phyloP scores from a whole-genome alignment of 2,329 filamentous ascomycete species.

The Dactylella cylindrospora region DNA sequence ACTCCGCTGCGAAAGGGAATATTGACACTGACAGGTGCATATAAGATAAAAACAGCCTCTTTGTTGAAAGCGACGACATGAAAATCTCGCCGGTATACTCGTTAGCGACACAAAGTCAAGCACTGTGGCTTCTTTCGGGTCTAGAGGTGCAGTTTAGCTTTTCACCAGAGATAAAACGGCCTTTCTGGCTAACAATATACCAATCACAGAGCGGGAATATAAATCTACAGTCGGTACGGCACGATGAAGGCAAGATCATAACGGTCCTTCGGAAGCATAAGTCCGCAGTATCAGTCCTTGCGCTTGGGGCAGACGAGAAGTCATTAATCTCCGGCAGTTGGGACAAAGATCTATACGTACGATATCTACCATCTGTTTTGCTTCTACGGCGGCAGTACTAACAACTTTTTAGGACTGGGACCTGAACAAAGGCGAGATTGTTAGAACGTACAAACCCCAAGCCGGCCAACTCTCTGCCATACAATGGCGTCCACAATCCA shows the following conservation, averaged over 20 bases:
- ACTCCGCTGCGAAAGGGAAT: background rate
- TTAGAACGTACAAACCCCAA: constrained; percentile 69
- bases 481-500: constrained; percentile 77
- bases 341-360: constrained; percentile 79
- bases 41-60: constrained; percentile 41
- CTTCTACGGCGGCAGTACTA: constrained; percentile 2
- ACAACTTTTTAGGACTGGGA: constrained; percentile 70
- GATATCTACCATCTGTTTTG: background rate
- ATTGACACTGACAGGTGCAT: constrained; percentile 17
- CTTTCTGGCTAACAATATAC: background rate
- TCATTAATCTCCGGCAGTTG: constrained; percentile 89
- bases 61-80: constrained; percentile 46
- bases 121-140: constrained; percentile 87
- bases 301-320: constrained; percentile 78
- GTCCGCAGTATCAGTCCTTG: constrained; percentile 86
- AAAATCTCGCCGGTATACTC: constrained; percentile 89
- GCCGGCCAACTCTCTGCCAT: constrained; percentile 85
- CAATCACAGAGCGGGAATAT: constrained; percentile 73
- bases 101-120: constrained; percentile 83
- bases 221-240: constrained; percentile 87
- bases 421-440: constrained; percentile 77
- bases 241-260: constrained; percentile 91
- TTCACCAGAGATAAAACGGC: background rate
- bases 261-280: constrained; percentile 77
- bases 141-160: constrained; percentile 60